Conservation (phyloP, 2,329 filamentous ascomycete genomes). For the Hymenoscyphus occultus region DNA sequence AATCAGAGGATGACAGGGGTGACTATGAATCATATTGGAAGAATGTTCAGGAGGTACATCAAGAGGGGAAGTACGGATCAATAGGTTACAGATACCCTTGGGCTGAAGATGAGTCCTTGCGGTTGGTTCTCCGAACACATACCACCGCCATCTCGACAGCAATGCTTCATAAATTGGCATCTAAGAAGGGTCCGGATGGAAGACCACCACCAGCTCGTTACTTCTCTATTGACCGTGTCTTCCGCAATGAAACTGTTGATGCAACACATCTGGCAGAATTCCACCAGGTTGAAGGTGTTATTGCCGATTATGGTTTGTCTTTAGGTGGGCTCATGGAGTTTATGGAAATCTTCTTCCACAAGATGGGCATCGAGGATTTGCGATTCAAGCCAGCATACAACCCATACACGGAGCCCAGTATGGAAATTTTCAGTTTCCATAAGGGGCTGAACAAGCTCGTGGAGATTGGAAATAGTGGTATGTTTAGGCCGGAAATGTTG, state of each 20-base stretch:
- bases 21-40: slow-evolving; percentile 87
- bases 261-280: slow-evolving; percentile 97
- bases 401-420: slow-evolving; percentile 89
- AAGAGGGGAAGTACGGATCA: slow-evolving; percentile 88
- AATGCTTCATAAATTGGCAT: slow-evolving; percentile 85
- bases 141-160: slow-evolving; percentile 90
- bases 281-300: slow-evolving; percentile 97
- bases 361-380: slow-evolving; percentile 86
- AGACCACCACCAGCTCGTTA: slow-evolving; percentile 73
- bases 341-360: slow-evolving; percentile 92
- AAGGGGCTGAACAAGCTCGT: slow-evolving; percentile 85
- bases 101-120: slow-evolving; percentile 80
- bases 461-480: slow-evolving; percentile 96
- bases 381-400: slow-evolving; percentile 98
- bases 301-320: slow-evolving; percentile 91
- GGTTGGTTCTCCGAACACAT: slow-evolving; percentile 90
- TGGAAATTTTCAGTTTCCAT: slow-evolving; percentile 98
- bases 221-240: slow-evolving; percentile 98
- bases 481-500: slow-evolving; percentile 98
- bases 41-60: slow-evolving; percentile 81
- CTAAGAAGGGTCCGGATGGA: slow-evolving; percentile 71
- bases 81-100: slow-evolving; percentile 97
- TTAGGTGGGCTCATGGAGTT: slow-evolving; percentile 91
- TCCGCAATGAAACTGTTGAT: slow-evolving; percentile 96
- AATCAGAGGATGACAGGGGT: slow-evolving; percentile 52